Conservation (phyloP, 176 grass and related monocot genomes). For the Aegilops bicornis region DNA sequence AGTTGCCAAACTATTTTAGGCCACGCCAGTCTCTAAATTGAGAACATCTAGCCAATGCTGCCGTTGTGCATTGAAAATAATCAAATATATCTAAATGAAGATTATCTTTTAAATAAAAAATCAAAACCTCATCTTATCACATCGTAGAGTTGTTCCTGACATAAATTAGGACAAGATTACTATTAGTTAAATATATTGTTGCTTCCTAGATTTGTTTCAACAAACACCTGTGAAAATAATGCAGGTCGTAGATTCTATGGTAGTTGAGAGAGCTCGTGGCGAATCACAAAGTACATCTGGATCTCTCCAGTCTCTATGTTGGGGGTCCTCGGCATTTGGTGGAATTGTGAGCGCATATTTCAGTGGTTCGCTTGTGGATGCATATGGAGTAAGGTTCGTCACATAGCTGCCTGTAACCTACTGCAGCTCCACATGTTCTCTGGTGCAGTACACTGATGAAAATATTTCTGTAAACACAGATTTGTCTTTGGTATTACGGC, state of each 20-base stretch:
- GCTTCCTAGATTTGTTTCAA: constrained; percentile 33
- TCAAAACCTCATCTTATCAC: neutral
- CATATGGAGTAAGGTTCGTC: constrained; percentile 94
- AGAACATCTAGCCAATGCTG: neutral
- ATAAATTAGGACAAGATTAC: neutral
- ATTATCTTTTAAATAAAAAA: neutral
- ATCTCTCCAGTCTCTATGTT: constrained; percentile 95
- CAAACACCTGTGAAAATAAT: constrained; percentile 26
- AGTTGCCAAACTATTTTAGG: neutral
- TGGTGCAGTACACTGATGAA: constrained; percentile 40
- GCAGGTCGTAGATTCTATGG: constrained; percentile 99
- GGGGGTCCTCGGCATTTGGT: constrained; percentile 97
- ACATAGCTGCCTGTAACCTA: constrained; percentile 18
- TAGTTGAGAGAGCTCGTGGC: constrained; percentile 96
- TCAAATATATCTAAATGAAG: constrained; percentile 7
- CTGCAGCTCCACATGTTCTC: constrained; percentile 4
- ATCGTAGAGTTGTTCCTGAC: neutral
- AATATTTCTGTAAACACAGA: constrained; percentile 53
- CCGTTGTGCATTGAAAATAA: constrained; percentile 4
- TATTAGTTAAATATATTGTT: constrained; percentile 19
- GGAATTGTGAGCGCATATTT: constrained; percentile 99
- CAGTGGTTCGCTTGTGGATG: constrained; percentile 89
- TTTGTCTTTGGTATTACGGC: constrained; percentile 99
- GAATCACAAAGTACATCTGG: constrained; percentile 98
- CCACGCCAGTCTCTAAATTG: neutral